Evolutionary conservation across 2,329 filamentous ascomycete species (phyloP).

Genomic region (Fonsecaea erecta): DNA sequence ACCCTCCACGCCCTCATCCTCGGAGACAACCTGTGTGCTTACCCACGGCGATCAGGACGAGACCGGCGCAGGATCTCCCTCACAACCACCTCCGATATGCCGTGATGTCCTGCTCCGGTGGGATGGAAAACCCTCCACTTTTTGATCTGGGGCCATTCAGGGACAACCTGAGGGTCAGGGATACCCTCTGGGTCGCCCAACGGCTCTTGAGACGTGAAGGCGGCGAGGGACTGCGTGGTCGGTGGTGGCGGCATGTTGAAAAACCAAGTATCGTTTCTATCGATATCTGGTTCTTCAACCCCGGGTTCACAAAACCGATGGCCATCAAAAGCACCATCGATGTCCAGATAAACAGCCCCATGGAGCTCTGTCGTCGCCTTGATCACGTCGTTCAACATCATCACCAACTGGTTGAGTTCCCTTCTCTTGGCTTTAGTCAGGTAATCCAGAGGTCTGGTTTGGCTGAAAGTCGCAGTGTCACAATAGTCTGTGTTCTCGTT

Average conservation of each 20-base stretch:
- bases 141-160: slow-evolving; percentile 24
- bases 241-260: slow-evolving; percentile 33
- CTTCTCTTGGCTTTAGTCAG: slow-evolving; percentile 37
- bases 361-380: slow-evolving; percentile 34
- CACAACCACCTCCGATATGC: slow-evolving; percentile 36
- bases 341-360: slow-evolving; percentile 38
- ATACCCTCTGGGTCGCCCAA: slow-evolving; percentile 6
- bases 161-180: slow-evolving; percentile 9
- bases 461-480: slow-evolving; percentile 38
- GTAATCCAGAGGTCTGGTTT: slow-evolving; percentile 31
- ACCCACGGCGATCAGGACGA: not conserved
- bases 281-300: slow-evolving; percentile 33
- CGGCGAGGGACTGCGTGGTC: not conserved
- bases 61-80: slow-evolving; percentile 12
- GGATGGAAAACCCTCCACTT: slow-evolving; percentile 38
- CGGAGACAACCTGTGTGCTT: not conserved
- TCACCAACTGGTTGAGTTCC: slow-evolving; percentile 36
- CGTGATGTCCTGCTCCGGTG: slow-evolving; percentile 37
- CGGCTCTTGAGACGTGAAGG: not conserved
- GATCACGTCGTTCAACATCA: slow-evolving; percentile 39
- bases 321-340: slow-evolving; percentile 36
- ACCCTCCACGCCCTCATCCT: not conserved
- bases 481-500: slow-evolving; percentile 34
- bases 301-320: slow-evolving; percentile 40
- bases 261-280: slow-evolving; percentile 40